Base-by-base conservation (phyloP, 2,329 filamentous ascomycete species). In the Paracoccidioides brasiliensis region DNA sequence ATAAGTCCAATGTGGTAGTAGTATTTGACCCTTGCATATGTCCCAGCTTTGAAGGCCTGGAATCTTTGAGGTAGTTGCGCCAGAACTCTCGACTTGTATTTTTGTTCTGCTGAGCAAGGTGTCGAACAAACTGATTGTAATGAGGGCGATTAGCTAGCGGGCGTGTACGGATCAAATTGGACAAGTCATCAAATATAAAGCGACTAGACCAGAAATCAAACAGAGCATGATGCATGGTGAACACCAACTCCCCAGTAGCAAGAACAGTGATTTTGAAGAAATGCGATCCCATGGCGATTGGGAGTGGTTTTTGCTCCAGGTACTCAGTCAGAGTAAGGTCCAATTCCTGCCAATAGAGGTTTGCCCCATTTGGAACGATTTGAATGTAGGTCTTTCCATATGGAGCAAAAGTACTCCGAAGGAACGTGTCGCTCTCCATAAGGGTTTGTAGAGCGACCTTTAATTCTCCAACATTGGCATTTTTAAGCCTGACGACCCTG, bases 141-240 rank as follows among this genome's bases (percentile, higher is more conserved):
- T 41, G 15, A 12, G 38, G 49, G 28, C 37, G 49, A 41, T 7
- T 37, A 14, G 5, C 32, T 8, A 12, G 2, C 32, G 46, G 46
- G n/a, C 33, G 46, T 38, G 33, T 37, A 12, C n/a, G 46, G 32
- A 49, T 49, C 46, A 49, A 49, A 49, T 49, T 49, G n/a, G 46
- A 49, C 8, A 49, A 37, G 37, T 69, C 66, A 7, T 64, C 57
- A 14, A 66, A 64, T 12, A 68, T 43, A 43, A 69, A 68, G 3
- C 57, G 46, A 15, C 65, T 61, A 22, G 67, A 69, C 65, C 66
- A 69, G 51, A 62, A 68, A 53, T 70, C 67, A 30, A 68, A 68
- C 2, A 69, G 60, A 4, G 65, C 63, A 52, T 70, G 67, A 49
- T 70, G 67, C 60, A 67, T 66, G 1, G 64, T 63, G 9, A 69